Evolutionary conservation across 768 basidiomycete genomes (phyloP), one percentile per base, ranked within the genome.

Genomic region (Kwoniella bestiolae): DNA sequence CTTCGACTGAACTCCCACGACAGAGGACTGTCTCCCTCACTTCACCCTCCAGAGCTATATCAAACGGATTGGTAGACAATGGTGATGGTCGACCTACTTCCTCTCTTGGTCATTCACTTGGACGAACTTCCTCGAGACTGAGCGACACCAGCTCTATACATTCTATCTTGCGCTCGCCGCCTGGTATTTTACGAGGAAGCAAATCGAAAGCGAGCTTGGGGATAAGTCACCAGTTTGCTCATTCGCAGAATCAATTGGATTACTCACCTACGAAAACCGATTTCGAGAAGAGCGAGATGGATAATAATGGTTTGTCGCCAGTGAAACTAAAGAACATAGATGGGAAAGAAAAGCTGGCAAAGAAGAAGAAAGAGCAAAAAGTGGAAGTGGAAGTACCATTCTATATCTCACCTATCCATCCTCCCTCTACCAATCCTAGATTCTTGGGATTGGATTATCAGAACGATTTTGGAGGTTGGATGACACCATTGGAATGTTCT

Each of bases 371-470:
- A 32, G 28, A 45, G 18, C 25, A 23, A 29, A 41, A 45, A 47
- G 41, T 11, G 18, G 14, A 52, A 23, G 32, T 44, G 7, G 45
- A 55, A 55, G 23, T 63, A n/a, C 87, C 90, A 2, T 86, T 90
- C 74, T 94, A 88, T 78, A 85, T 92, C 52, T 95, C 93, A 2
- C 84, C 86, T 0, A 84, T 91, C 53, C 92, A 93, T 77, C 85
- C 83, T 25, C 90, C 92, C 3, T 94, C 93, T 1, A 93, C 90
- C 0, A 91, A 92, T 77, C 94, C 94, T 0, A 80, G 83, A 25
- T 95, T 92, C 71, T 60, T 83, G 0, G 81, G 90, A 18, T 88
- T 93, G 72, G 77, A 84, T 6, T 81, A 84, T 6, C 82, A 84
- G 5, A 32, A 80, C 28, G 87, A 88, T 53, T 88, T 89, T 73